Evolutionary conservation across 441 rosid genomes (phyloP).

Genomic region (Erodium chrysanthum): DNA sequence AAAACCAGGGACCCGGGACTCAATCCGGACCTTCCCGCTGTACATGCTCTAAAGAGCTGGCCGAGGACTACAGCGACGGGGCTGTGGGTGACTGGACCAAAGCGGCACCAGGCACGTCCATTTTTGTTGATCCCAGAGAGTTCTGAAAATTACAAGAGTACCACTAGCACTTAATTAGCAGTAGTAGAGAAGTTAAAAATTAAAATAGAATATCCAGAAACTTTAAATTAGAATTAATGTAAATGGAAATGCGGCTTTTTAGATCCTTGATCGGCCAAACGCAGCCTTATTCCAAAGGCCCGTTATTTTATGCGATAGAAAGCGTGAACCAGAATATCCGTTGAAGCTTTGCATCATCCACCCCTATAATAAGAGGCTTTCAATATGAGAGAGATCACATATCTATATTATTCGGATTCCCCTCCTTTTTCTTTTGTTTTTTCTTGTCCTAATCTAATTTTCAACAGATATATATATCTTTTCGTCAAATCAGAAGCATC

Average conservation of each 20-base stretch:
- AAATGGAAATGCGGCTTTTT: conserved; percentile 29
- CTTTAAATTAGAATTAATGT: too few species aligned
- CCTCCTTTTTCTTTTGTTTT: neutral
- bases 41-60: conserved; percentile 81
- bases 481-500: too few species aligned
- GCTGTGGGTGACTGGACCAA: conserved; percentile 87
- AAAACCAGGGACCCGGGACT: too few species aligned
- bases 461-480: too few species aligned
- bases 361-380: neutral
- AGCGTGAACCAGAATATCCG: neutral
- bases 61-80: conserved; percentile 76
- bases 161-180: neutral
- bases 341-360: neutral
- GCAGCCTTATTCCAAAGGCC: neutral
- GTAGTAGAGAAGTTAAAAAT: too few species aligned
- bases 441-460: too few species aligned
- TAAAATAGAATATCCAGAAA: conserved; percentile 28
- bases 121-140: conserved; percentile 97
- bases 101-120: conserved; percentile 66
- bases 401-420: neutral
- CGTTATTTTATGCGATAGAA: neutral
- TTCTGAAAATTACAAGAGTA: conserved; percentile 25
- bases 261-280: conserved; percentile 30
- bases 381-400: neutral
- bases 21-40: too few species aligned